Base-by-base conservation (phyloP, 805 yeast species). In the Zygotorulaspora danielsina region DNA sequence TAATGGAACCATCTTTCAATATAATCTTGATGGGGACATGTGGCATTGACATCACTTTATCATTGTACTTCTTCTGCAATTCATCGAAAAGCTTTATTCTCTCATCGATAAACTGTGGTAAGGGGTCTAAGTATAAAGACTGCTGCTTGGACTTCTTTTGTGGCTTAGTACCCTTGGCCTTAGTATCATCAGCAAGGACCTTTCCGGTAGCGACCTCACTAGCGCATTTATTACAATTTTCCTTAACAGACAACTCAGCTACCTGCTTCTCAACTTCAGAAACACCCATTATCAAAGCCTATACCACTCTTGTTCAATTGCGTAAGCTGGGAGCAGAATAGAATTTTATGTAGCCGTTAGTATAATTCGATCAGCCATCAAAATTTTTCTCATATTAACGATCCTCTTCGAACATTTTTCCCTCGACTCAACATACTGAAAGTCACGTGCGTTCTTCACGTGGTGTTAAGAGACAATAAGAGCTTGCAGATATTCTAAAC, bases 61-160 rank as follows among this genome's bases (percentile, higher is more conserved):
- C 89, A 55, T 86, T 88, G 62, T 83, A 78, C 67, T 81, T 76
- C 40, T 77, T 78, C 70, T 84, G 83, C 50, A 93, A 72, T 62
- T 81, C 74, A 42, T 87, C 94, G 59, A 89, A 93, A 47, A 89
- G 61, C 55, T 74, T 67, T 59, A 83, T 71, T 67, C 98, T 82
- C 48, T 81, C 76, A 27, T 81, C 87, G 54, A 93, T 75, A 61
- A 83, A 93, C 48, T 67, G 79, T n/a, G 96, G 95, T 62, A 79
- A 80, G 19, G 95, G 95, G 42, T 80, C 81, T 48, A 81, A 50
- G 38, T 70, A 73, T 41, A 75, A 63, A n/a, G 64, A 59, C 24
- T 64, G 66, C 42, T 70, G 69, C 60, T 72, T 67, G 43, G 64
- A 57, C 46, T 70, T 69, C 59, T 71, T 71, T 31, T 58, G 57